Evolutionary conservation across 768 basidiomycete genomes (phyloP).

Genomic region (Suillus cothurnatus): DNA sequence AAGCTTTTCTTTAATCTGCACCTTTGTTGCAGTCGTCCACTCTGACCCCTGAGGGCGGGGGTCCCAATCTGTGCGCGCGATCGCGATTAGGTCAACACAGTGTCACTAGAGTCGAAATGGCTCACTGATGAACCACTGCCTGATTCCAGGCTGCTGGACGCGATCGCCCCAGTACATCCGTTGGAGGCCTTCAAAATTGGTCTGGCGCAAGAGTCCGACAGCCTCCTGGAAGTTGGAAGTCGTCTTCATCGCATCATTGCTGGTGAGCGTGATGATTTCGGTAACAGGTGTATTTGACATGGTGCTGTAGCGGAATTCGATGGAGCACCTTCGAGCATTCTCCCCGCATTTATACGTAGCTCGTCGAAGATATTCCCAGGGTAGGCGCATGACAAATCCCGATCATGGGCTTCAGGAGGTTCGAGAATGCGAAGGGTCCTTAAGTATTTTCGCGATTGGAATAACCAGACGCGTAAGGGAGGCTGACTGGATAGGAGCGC

Average conservation of each 20-base stretch:
- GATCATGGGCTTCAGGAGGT: background rate
- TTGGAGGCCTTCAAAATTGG: background rate
- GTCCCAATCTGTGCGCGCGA: conserved; percentile 1
- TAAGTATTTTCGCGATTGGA: background rate
- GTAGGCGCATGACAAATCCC: background rate
- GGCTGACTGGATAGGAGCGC: background rate
- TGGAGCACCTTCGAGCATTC: background rate
- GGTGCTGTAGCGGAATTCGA: background rate
- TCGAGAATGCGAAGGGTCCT: background rate
- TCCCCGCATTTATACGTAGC: background rate
- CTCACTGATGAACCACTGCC: conserved; percentile 4
- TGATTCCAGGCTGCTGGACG: conserved; percentile 7
- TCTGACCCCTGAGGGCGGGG: background rate
- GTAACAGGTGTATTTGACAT: background rate
- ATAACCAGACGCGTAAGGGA: background rate
- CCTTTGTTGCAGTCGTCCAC: background rate
- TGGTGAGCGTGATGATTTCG: background rate
- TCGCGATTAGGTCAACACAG: background rate
- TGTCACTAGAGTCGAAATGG: background rate
- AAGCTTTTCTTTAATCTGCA: conserved; percentile 4
- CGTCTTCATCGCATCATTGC: background rate
- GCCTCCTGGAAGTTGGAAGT: background rate
- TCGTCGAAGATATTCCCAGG: background rate
- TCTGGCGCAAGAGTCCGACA: background rate
- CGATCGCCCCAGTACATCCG: conserved; percentile 2